A percentile compares a stretch with the other conserved stretches of the same genome.
Evolutionary conservation across 768 basidiomycete species (phyloP).

Genomic region (Mycena galericulata): DNA sequence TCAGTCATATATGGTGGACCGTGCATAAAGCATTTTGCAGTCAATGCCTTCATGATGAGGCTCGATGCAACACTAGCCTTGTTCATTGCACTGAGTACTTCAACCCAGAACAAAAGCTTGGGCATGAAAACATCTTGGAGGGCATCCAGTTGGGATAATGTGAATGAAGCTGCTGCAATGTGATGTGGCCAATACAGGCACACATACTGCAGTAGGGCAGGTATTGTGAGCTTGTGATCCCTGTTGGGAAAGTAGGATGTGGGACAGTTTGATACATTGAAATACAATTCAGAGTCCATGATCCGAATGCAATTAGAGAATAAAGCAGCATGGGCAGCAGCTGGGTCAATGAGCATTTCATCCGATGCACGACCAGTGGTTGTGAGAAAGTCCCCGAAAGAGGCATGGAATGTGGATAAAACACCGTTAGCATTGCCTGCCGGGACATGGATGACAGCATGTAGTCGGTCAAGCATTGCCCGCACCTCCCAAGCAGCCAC

Average conservation of each 20-base stretch:
- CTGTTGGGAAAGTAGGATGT: constrained; percentile 5
- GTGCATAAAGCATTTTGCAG: no score
- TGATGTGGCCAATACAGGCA: constrained; percentile 6
- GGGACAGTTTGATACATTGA: constrained; percentile 9
- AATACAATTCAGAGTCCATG: constrained; percentile 3
- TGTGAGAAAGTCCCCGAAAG: constrained; percentile 12
- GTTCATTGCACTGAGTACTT: no score
- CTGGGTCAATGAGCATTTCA: not conserved
- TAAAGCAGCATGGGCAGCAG: not conserved
- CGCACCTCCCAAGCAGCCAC: not conserved
- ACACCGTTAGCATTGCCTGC: not conserved
- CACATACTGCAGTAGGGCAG: no score
- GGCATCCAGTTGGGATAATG: not conserved
- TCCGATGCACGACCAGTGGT: no score
- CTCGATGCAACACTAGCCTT: no score
- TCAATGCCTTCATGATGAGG: no score
- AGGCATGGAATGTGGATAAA: constrained; percentile 6
- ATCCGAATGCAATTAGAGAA: constrained; percentile 5
- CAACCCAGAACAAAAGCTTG: no score
- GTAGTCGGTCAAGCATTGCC: constrained; percentile 11
- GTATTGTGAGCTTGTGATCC: no score
- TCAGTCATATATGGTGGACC: not conserved
- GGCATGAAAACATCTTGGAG: no score
- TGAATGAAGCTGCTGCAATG: constrained; percentile 11
- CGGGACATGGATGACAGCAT: constrained; percentile 4